Conservation (phyloP, 257 asterid species). For the Ajuga chamaepitys region DNA sequence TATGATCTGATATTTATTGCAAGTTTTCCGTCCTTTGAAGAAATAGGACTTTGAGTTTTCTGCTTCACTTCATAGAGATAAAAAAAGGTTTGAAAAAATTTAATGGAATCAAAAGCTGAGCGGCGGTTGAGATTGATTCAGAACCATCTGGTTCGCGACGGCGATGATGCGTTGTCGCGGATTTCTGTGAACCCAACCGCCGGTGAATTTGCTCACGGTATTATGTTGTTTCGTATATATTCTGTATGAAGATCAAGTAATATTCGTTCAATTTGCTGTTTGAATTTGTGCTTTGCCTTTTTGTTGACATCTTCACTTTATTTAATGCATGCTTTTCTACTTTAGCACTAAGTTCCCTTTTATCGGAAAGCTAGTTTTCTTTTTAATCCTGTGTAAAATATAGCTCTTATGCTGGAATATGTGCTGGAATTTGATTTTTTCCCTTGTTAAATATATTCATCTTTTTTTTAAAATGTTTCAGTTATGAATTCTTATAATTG, state of each 20-base stretch:
- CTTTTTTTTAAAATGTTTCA: neutral
- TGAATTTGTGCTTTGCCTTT: conserved; percentile 3
- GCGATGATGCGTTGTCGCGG: conserved; percentile 24
- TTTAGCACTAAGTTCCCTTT: neutral
- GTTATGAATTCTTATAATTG: neutral
- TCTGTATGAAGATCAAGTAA: neutral
- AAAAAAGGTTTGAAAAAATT: neutral
- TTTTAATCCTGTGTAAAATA: neutral
- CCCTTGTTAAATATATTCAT: neutral
- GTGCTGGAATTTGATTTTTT: neutral
- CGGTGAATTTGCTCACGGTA: conserved; percentile 60
- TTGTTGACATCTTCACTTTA: neutral
- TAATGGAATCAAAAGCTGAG: conserved; percentile 58
- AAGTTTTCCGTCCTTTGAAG: neutral
- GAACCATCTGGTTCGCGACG: conserved; percentile 47
- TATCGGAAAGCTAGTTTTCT: neutral
- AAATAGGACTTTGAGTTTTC: neutral
- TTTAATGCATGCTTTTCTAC: neutral
- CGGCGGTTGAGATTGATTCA: conserved; percentile 71
- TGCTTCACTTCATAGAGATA: neutral
- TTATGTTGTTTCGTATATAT: neutral
- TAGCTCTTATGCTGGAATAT: neutral
- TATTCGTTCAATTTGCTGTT: neutral
- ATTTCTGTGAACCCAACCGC: conserved; percentile 53
- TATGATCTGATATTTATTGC: neutral